These are phyloP conservation scores for Plantago coronopus DNA, from an alignment of 305 asterid genomes.

Conservation along the genomic window DNA sequence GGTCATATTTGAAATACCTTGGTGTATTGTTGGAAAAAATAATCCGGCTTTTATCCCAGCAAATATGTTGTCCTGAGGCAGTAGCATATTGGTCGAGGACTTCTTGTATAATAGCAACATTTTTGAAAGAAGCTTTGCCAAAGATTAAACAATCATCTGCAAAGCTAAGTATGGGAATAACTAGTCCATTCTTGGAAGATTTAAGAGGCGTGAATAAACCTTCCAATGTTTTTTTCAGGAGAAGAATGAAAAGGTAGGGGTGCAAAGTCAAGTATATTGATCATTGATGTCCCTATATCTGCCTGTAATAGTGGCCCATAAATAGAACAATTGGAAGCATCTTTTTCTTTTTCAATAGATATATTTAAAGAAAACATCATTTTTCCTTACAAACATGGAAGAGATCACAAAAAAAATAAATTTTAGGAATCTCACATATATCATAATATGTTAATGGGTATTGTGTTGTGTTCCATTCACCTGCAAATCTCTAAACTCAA, in stretches of 20 bases:
- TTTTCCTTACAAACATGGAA: no score
- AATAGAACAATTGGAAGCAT: no score
- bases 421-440: no score
- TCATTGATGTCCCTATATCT: no score
- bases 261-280: no score
- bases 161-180: not conserved
- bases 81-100: not conserved
- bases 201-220: not conserved
- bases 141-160: not conserved
- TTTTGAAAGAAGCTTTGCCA: not conserved
- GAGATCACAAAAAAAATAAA: no score
- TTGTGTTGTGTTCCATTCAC: no score
- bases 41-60: not conserved
- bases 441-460: no score
- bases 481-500: no score
- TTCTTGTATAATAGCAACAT: not conserved
- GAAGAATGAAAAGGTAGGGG: not conserved
- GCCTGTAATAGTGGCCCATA: no score
- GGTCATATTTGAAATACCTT: not conserved
- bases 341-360: no score
- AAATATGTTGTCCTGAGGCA: not conserved
- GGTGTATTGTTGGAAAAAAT: not conserved
- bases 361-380: no score
- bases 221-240: not conserved
- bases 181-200: not conserved